Evolutionary conservation across 2,329 filamentous ascomycete species (phyloP), one percentile per base, ranked within the genome.

Genomic region (Malbranchea cinnamomea): DNA sequence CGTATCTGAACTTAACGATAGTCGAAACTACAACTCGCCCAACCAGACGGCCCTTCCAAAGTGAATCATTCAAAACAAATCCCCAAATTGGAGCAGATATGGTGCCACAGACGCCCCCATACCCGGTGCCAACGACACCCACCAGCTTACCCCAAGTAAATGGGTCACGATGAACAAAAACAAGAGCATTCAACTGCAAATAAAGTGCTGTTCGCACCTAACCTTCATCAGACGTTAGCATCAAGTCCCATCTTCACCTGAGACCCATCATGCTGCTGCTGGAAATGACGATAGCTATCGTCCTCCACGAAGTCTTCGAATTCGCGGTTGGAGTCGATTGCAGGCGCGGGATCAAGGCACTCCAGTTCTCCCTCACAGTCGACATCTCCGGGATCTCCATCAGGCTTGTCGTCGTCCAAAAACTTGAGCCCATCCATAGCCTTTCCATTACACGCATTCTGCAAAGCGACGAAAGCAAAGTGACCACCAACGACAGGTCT

Each of bases 401-500:
- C 13, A 21, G 4, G 15, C 6, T 34, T 29, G 4, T 41, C 47
- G 1, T 47, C 49, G 13, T 38, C 28, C 42, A 65, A 46, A 38
- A 62, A 65, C 13, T 47, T 49, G 40, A 81, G 53, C 0, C 66
- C 71, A 12, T 67, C 59, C 41, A 68, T 61, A 3, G 76, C 77
- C 39, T 63, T 65, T 2, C 80, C 80, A 2, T 69, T 74, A 57
- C 83, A 91, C 14, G 80, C 81, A 44, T 77, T 67, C 54, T 83
- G 76, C 26, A 91, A 57, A n/a, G 81, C 77, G 48, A 92, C 59
- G 47, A 84, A 82, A 2, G 81, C 77, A 62, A 89, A 92, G 57
- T 89, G 81, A 1, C 78, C 82, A 9, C 83, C 83, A 10, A 87
- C 74, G 4, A 91, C 83, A 1, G 83, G 83, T 23, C 83, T 60